Conservation (phyloP, 257 asterid species). For the Solanum chiquidenum region DNA sequence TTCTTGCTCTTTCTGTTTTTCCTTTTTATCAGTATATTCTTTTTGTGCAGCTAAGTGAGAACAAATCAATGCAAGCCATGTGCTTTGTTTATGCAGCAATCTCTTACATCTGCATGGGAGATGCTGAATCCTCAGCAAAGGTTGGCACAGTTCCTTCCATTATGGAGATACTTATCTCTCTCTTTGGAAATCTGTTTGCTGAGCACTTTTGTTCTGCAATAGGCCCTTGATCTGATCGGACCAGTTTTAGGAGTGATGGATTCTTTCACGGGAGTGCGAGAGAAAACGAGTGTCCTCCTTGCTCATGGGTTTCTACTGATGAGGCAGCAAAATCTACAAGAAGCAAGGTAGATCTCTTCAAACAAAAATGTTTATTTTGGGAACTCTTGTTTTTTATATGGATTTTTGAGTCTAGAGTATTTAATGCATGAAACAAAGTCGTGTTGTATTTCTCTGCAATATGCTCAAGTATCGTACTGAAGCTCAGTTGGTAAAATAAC, state of each 20-base stretch:
- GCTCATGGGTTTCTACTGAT: constrained; percentile 83
- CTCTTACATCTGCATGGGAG: constrained; percentile 87
- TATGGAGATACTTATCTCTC: neutral
- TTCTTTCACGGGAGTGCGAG: constrained; percentile 87
- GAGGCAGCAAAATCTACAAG: constrained; percentile 91
- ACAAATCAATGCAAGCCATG: constrained; percentile 82
- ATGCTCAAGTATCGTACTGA: neutral
- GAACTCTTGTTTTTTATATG: neutral
- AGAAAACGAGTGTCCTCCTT: constrained; percentile 65
- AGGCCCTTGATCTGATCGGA: constrained; percentile 89
- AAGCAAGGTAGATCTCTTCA: constrained; percentile 53
- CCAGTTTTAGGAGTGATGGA: constrained; percentile 68
- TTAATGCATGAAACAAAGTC: neutral
- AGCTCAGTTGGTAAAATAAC: neutral
- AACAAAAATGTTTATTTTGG: neutral
- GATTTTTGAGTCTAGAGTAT: neutral
- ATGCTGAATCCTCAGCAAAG: constrained; percentile 87
- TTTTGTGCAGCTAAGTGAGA: constrained; percentile 55
- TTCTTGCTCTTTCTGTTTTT: neutral
- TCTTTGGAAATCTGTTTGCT: neutral
- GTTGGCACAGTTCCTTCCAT: constrained; percentile 15
- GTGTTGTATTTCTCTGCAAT: neutral
- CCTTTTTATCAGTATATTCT: neutral
- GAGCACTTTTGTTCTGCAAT: constrained; percentile 3
- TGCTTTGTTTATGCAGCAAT: constrained; percentile 81